Percentiles rank a stretch among this genome's conserved stretches.
phyloP scores from a whole-genome alignment of 257 asterid genomes.

The Solanum etuberosum region DNA sequence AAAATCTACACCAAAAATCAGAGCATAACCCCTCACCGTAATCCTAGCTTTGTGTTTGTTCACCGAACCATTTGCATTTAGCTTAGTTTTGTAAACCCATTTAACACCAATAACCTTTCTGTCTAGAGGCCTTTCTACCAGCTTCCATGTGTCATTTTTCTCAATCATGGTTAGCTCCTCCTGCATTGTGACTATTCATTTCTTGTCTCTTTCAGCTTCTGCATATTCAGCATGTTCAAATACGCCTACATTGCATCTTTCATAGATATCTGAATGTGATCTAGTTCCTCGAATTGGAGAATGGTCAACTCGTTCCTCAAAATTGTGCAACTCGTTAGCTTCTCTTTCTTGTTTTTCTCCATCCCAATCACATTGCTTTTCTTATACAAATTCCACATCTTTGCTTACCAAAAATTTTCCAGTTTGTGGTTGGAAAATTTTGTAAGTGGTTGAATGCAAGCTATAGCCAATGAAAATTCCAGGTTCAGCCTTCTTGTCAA shows the following conservation, averaged over 20 bases:
- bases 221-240: not conserved
- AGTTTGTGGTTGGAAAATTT: too few species aligned
- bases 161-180: not conserved
- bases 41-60: not conserved
- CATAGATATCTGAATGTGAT: not conserved
- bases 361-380: too few species aligned
- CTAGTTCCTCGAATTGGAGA: not conserved
- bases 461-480: too few species aligned
- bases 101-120: not conserved
- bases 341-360: not conserved
- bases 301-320: not conserved
- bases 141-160: not conserved
- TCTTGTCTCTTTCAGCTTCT: not conserved
- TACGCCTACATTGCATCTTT: not conserved
- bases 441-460: too few species aligned
- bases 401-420: too few species aligned
- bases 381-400: too few species aligned
- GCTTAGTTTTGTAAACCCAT: not conserved
- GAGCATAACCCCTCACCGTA: not conserved
- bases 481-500: too few species aligned
- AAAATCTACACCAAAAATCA: not conserved
- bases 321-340: not conserved
- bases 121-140: not conserved
- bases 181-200: not conserved
- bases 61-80: not conserved